Evolutionary conservation across 371 early-diverging fungal species (phyloP).

Genomic region (Cokeromyces recurvatus): DNA sequence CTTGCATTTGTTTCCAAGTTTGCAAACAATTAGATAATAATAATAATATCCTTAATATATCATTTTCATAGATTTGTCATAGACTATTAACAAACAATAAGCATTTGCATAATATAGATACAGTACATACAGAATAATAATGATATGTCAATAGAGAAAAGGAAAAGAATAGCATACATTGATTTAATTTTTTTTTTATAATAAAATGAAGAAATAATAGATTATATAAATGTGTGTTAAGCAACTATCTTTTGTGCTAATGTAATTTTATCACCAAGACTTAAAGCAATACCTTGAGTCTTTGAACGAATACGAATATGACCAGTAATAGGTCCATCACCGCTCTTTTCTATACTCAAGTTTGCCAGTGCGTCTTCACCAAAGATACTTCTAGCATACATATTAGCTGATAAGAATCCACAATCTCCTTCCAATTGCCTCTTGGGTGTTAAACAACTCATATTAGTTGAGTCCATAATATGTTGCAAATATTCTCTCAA

Average conservation of each 20-base stretch:
- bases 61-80: too few species aligned
- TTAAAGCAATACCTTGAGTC: constrained; percentile 96
- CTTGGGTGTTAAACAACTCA: constrained; percentile 93
- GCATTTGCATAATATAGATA: too few species aligned
- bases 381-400: constrained; percentile 94
- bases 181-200: too few species aligned
- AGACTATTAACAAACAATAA: too few species aligned
- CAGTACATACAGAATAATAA: too few species aligned
- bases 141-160: too few species aligned
- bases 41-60: too few species aligned
- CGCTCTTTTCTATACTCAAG: constrained; percentile 84
- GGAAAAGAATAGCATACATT: too few species aligned
- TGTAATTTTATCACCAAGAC: constrained; percentile 78
- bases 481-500: constrained; percentile 81
- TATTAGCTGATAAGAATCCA: constrained; percentile 93
- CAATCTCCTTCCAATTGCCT: constrained; percentile 91
- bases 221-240: constrained; percentile 5
- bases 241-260: constrained; percentile 47
- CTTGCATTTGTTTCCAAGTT: constrained; percentile 56
- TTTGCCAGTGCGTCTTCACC: constrained; percentile 98
- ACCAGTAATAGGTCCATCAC: constrained; percentile 78
- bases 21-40: constrained; percentile 4
- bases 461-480: constrained; percentile 92
- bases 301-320: constrained; percentile 97
- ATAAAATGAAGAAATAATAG: too few species aligned